Evolutionary conservation across 768 basidiomycete genomes (phyloP), one percentile per base, ranked within the genome.

Genomic region (Podaxis sp.): DNA sequence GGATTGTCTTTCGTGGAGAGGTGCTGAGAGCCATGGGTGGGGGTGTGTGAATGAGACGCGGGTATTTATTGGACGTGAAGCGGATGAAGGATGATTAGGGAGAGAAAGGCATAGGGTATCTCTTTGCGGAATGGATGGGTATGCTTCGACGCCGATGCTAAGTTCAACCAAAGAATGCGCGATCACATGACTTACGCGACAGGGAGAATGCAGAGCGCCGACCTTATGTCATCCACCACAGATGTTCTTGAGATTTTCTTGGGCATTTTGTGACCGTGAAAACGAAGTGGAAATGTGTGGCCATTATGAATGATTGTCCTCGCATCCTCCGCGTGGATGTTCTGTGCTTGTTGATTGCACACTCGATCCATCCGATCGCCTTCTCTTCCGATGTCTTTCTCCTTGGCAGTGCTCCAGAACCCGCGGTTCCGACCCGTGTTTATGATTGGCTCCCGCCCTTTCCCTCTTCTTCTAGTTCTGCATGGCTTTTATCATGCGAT

Each of bases 1-100:
- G 89, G 8, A 92, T 79, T 5, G 82, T 76, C 75, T 93, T 93
- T 62, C 91, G 80, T 47, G 91, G 91, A 38, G 90, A 90, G 25
- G 80, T 77, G 69, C 77, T 87, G 57, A 90, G 76, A 53, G 87
- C 84, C 89, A 91, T 91, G 47, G 54, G 3, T 46, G 57, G 59
- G 51, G 54, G 55, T 51, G 52, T 63, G 54, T 52, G n/a, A 43
- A 17, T 46, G 22, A 50, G 47, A n/a, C 17, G 17, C 43, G 19
- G 19, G 43, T 22, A 40, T 36, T n/a, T 57, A 52, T 57, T 19
- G 41, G 40, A 66, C 49, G 22, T 54, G 54, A 53, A 59, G 24
- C 54, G 19, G 58, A 49, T 59, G 51, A 52, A 56, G 46, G 40
- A 41, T 55, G 57, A 61, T 54, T 55, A 53, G 51, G 29, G 50